A percentile compares a stretch with the other conserved stretches of the same genome.
Evolutionary conservation across 805 yeast genomes (phyloP).

Genomic region (Saccharomycopsis fibuligera): DNA sequence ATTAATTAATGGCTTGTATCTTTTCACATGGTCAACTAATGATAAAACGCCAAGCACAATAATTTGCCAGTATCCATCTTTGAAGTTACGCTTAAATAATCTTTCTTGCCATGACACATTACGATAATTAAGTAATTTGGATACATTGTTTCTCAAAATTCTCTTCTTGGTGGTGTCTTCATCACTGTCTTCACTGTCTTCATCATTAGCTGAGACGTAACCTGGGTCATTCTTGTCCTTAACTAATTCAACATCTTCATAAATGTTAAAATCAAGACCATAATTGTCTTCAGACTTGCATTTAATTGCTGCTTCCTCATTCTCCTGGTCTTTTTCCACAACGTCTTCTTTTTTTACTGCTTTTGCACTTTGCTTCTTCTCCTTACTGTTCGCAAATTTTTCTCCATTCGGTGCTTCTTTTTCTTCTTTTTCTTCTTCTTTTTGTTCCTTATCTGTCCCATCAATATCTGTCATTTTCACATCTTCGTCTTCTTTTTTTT

Average conservation of each 20-base stretch:
- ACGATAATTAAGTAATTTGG: conserved; percentile 45
- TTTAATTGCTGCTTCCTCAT: neutral
- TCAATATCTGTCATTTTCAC: conserved; percentile 3
- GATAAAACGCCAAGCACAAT: conserved; percentile 68
- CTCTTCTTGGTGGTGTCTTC: too few species aligned
- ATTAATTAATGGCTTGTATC: conserved; percentile 43
- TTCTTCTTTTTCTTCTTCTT: conserved; percentile 21
- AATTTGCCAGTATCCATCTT: conserved; percentile 82
- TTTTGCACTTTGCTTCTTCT: neutral
- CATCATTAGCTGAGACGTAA: conserved; percentile 21
- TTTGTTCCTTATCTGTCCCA: conserved; percentile 14
- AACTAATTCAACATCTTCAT: conserved; percentile 26
- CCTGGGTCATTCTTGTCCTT: conserved; percentile 23
- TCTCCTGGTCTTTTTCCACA: neutral
- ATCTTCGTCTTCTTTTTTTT: conserved; percentile 24
- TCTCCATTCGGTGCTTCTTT: neutral
- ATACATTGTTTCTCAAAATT: conserved; percentile 24
- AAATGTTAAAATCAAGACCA: conserved; percentile 22
- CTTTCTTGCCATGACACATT: conserved; percentile 73
- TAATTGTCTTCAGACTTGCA: conserved; percentile 14
- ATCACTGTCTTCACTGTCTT: conserved; percentile 23
- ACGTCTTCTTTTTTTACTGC: neutral
- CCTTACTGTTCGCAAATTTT: too few species aligned
- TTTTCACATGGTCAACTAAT: conserved; percentile 49
- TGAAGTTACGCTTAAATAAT: conserved; percentile 64